These are phyloP conservation scores for Paxillus ammoniavirescens DNA, from an alignment of 768 basidiomycete genomes.

Conservation along the genomic window DNA sequence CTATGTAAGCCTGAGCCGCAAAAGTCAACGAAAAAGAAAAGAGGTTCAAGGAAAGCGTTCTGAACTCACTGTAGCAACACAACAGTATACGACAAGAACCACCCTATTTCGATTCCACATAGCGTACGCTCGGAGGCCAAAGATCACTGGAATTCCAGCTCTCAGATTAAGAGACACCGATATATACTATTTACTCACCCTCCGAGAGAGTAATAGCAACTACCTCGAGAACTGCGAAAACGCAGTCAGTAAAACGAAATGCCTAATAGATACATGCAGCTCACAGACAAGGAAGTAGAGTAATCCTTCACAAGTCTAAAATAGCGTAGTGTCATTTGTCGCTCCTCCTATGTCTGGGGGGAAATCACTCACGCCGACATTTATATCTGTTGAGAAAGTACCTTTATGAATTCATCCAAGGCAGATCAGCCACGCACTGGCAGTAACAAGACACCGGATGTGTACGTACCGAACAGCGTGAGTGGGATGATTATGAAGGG, in stretches of 20 bases:
- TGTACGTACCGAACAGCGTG: not conserved
- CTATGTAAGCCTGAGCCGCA: no score
- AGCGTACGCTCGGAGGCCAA: no score
- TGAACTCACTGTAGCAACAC: no score
- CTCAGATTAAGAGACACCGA: not conserved
- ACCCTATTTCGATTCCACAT: no score
- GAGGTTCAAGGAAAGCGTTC: no score
- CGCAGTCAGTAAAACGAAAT: not conserved
- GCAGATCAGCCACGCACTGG: not conserved
- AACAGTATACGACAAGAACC: no score
- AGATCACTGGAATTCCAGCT: no score
- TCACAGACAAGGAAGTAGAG: not conserved
- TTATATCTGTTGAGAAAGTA: not conserved
- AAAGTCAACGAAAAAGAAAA: no score
- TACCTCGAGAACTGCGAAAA: not conserved
- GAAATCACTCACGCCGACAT: not conserved
- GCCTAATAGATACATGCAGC: not conserved
- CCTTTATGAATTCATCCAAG: no score
- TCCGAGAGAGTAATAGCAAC: not conserved
- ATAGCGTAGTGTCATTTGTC: not conserved
- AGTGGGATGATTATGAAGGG: not conserved
- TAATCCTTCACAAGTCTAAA: not conserved
- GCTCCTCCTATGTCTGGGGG: not conserved
- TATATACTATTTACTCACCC: not conserved
- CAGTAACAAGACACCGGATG: not conserved